Conservation (phyloP, 306 rosid genomes). For the Albizia julibrissin region DNA sequence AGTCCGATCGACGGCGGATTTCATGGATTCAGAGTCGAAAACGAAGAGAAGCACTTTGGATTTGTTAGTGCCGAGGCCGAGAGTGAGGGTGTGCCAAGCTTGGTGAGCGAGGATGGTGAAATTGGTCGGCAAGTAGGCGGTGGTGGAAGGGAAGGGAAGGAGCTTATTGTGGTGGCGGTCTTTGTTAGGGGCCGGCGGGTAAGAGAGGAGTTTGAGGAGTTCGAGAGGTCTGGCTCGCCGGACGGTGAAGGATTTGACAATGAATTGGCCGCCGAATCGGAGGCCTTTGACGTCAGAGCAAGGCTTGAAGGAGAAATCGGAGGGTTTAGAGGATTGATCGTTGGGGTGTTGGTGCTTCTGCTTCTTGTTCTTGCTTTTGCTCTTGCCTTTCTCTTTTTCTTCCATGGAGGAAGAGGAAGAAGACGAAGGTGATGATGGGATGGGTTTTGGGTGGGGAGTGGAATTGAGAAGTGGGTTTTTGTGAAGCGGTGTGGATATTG, state of each 20-base stretch:
- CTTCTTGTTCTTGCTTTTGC: slow-evolving; percentile 67
- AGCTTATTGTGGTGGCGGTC: slow-evolving; percentile 26
- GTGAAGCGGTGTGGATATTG: not conserved
- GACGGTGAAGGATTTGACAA: slow-evolving; percentile 90
- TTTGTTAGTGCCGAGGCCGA: slow-evolving; percentile 93
- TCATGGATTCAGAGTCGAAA: slow-evolving; percentile 72
- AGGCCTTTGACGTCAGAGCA: slow-evolving; percentile 87
- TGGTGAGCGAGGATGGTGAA: slow-evolving; percentile 97
- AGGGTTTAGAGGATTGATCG: slow-evolving; percentile 67
- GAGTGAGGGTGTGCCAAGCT: slow-evolving; percentile 94
- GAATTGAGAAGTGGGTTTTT: not conserved
- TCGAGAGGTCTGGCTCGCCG: slow-evolving; percentile 77
- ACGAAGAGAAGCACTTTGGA: slow-evolving; percentile 83
- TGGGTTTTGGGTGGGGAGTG: slow-evolving; percentile 17
- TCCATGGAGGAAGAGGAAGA: slow-evolving; percentile 41
- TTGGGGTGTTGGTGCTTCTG: slow-evolving; percentile 90
- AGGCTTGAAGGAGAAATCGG: slow-evolving; percentile 92
- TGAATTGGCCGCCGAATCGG: slow-evolving; percentile 93
- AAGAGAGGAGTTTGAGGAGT: slow-evolving; percentile 72
- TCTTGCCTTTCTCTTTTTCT: slow-evolving; percentile 66
- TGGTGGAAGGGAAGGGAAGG: slow-evolving; percentile 79
- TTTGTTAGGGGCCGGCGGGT: slow-evolving; percentile 46
- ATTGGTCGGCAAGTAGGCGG: slow-evolving; percentile 85
- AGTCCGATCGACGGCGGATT: slow-evolving; percentile 51
- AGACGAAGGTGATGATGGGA: not conserved